Base-by-base conservation (phyloP, 257 asterid genomes). In the Lycium ferocissimum region DNA sequence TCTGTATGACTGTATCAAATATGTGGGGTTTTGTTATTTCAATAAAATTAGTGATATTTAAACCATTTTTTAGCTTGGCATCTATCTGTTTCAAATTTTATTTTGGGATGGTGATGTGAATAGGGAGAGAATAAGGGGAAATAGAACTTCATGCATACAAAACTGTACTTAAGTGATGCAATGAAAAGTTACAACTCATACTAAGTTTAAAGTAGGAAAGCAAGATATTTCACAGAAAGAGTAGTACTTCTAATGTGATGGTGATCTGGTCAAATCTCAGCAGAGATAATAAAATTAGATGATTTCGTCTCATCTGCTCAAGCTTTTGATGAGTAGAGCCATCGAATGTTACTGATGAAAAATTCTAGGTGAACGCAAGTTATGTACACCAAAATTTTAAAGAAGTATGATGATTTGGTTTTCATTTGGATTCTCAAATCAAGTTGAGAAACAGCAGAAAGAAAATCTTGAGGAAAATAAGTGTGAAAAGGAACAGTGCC, bases 401-500 rank as follows among this genome's bases (percentile, higher is more conserved):
- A 57, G 15, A 58, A n/a, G 22, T 58, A 9, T 61, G 37, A 22
- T 20, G 15, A 10, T 20, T 49, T 22, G 9, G 13, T 49, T 47
- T 2, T 73, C 40, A 47, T 18, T 5, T n/a, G 10, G 57, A 20
- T 22, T 51, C 47, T 53, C 43, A 51, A 26, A 35, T 56, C 20
- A 56, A 15, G 7, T 56, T 49, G 43, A 49, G 81, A 73, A 73
- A 47, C 13, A 76, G 47, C 63, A 76, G 22, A 53, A 53, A 78
- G 82, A 76, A 76, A 76, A 53, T 51, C 15, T 76, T 13, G 82
- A 51, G 63, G 63, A 6, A 75, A 59, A 57, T 40, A 35, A 75
- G 47, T 72, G 83, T 72, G 82, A 71, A 71, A 83, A 20, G 26
- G 72, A 71, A 58, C 6, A 54, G 47, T 56, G 69, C 83, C 86